Conservation (phyloP, 495 filamentous ascomycete genomes). For the Penicillium cinerascens region DNA sequence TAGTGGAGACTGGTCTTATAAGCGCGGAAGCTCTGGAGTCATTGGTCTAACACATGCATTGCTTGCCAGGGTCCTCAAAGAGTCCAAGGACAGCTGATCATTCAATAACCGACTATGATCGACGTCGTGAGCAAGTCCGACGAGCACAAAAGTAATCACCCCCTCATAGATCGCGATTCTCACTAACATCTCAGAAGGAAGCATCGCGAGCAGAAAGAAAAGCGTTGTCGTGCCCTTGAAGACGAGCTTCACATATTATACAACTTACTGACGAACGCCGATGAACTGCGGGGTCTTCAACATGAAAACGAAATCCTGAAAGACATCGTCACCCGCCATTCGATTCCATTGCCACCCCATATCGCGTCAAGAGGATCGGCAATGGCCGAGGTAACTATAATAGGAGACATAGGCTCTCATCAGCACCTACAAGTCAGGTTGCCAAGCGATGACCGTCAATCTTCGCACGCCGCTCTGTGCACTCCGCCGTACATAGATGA, state of each 20-base stretch:
- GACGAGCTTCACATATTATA: constrained; percentile 8
- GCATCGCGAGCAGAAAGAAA: constrained; percentile 7
- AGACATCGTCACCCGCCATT: constrained; percentile 2
- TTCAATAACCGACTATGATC: background rate
- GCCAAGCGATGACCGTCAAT: background rate
- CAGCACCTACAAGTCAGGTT: constrained; percentile 5
- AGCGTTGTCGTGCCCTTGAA: constrained; percentile 5
- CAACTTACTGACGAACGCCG: background rate
- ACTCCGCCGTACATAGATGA: background rate
- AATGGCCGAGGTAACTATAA: constrained; percentile 4
- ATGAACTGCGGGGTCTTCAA: background rate
- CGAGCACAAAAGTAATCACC: constrained; percentile 3
- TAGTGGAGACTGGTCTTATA: too few species aligned
- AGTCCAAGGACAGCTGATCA: background rate
- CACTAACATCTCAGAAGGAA: background rate
- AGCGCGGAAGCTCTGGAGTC: too few species aligned
- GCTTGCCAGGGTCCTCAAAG: too few species aligned
- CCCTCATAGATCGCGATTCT: background rate
- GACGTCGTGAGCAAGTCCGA: constrained; percentile 8
- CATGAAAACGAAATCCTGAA: constrained; percentile 5
- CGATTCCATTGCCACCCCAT: background rate
- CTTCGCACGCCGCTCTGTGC: background rate
- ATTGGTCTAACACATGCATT: too few species aligned
- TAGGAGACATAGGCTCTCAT: background rate
- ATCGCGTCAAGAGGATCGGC: background rate